Conservation (phyloP, 345 rosid genomes). For the Capsella bursapastoris region DNA sequence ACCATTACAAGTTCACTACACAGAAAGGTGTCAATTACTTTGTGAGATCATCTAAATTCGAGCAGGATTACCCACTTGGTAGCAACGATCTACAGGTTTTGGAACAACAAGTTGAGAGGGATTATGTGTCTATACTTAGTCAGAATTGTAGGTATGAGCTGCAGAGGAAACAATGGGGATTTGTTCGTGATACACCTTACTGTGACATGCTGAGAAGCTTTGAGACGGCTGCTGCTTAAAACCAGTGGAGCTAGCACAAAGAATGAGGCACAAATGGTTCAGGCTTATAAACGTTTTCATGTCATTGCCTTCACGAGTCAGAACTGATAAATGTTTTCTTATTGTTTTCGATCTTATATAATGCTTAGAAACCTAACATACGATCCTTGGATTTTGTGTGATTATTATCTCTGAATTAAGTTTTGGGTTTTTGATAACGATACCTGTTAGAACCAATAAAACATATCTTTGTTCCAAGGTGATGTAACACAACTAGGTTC, state of each 20-base stretch:
- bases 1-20: constrained; percentile 74
- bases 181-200: constrained; percentile 81
- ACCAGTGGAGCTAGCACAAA: constrained; percentile 6
- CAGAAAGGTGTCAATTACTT: constrained; percentile 76
- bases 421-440: constrained; percentile 3
- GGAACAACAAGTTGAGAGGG: constrained; percentile 74
- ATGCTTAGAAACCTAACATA: constrained; percentile 42
- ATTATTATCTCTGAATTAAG: constrained; percentile 23
- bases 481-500: background rate
- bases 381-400: constrained; percentile 43
- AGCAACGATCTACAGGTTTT: constrained; percentile 55
- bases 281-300: constrained; percentile 32
- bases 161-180: constrained; percentile 92
- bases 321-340: constrained; percentile 35
- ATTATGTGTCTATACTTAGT: constrained; percentile 65
- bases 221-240: constrained; percentile 49
- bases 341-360: constrained; percentile 13
- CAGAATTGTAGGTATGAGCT: constrained; percentile 87
- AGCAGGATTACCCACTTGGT: constrained; percentile 67
- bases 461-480: background rate
- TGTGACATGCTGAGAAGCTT: constrained; percentile 72
- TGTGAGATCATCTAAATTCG: constrained; percentile 78
- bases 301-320: constrained; percentile 16
- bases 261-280: constrained; percentile 17
- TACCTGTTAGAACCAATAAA: background rate